Evolutionary conservation across 768 basidiomycete species (phyloP).

Genomic region (Lepiota venenata): DNA sequence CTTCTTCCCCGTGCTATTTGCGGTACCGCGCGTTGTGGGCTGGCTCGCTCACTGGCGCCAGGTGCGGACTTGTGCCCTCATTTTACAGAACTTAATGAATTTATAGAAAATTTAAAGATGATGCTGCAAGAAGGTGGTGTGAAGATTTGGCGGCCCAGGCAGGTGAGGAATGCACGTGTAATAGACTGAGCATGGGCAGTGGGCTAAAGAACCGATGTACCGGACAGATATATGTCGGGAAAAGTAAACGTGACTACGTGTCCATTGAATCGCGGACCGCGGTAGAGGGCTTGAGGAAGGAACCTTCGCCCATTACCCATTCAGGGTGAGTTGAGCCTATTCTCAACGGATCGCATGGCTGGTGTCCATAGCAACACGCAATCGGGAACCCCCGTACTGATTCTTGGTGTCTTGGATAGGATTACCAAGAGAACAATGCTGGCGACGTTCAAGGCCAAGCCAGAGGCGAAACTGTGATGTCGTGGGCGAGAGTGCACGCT

Average conservation of each 20-base stretch:
- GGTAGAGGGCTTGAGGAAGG: conserved; percentile 52
- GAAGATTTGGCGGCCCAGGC: conserved; percentile 90
- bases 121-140: conserved; percentile 88
- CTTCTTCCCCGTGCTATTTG: conserved; percentile 93
- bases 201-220: conserved; percentile 5
- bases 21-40: conserved; percentile 88
- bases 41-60: conserved; percentile 95
- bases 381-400: conserved; percentile 1
- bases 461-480: conserved; percentile 38
- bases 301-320: conserved; percentile 62
- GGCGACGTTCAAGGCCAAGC: conserved; percentile 56
- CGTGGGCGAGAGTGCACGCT: not conserved
- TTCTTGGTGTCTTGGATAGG: conserved; percentile 28
- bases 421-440: conserved; percentile 68
- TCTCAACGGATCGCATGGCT: conserved; percentile 22
- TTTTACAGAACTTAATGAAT: not conserved
- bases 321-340: conserved; percentile 63
- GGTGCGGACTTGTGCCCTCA: conserved; percentile 33
- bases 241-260: conserved; percentile 71
- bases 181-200: not conserved
- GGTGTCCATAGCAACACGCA: conserved; percentile 36
- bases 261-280: conserved; percentile 54
- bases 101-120: conserved; percentile 49
- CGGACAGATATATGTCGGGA: conserved; percentile 73
- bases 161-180: conserved; percentile 40